These are phyloP conservation scores for Tolypocladium cylindrosporum DNA, from an alignment of 2,329 filamentous ascomycete species.

Conservation along the genomic window DNA sequence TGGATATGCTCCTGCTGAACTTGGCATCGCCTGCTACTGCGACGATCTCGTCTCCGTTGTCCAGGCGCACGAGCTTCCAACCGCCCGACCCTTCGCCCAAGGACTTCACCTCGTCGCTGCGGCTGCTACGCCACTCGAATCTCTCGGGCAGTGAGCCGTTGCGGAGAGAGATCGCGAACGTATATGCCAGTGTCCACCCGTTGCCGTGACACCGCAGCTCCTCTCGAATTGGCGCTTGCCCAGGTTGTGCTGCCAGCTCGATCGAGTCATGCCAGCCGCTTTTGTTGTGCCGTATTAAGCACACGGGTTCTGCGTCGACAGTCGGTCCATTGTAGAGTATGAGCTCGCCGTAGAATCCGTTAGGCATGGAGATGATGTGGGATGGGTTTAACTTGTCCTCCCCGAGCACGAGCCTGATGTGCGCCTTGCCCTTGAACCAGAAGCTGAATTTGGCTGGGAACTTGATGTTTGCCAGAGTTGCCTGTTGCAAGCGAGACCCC, in stretches of 20 bases:
- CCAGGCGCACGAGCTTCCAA: constrained; percentile 26
- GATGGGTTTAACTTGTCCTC: constrained; percentile 2
- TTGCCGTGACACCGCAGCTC: constrained; percentile 4
- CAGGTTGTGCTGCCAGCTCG: constrained; percentile 6
- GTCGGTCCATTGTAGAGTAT: constrained; percentile 7
- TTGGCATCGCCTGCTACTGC: constrained; percentile 22
- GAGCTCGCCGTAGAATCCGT: constrained; percentile 6
- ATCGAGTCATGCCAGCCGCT: constrained; percentile 5
- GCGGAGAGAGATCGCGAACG: constrained; percentile 21
- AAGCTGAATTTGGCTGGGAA: constrained; percentile 6
- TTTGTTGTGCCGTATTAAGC: not conserved
- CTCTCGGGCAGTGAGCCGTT: constrained; percentile 16
- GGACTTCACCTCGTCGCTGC: constrained; percentile 20
- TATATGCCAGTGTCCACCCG: constrained; percentile 6
- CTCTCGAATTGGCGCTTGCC: constrained; percentile 2
- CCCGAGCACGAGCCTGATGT: constrained; percentile 4
- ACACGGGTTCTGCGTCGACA: constrained; percentile 1
- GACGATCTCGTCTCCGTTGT: constrained; percentile 28
- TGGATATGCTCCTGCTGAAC: constrained; percentile 7
- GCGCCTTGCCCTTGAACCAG: constrained; percentile 4
- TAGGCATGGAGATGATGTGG: constrained; percentile 3
- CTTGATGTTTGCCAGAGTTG: not conserved
- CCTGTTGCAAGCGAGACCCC: not conserved
- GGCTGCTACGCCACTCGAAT: constrained; percentile 33
- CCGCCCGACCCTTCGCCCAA: constrained; percentile 21